Conservation (phyloP, 2,329 filamentous ascomycete genomes). For the Emericellopsis atlantica region DNA sequence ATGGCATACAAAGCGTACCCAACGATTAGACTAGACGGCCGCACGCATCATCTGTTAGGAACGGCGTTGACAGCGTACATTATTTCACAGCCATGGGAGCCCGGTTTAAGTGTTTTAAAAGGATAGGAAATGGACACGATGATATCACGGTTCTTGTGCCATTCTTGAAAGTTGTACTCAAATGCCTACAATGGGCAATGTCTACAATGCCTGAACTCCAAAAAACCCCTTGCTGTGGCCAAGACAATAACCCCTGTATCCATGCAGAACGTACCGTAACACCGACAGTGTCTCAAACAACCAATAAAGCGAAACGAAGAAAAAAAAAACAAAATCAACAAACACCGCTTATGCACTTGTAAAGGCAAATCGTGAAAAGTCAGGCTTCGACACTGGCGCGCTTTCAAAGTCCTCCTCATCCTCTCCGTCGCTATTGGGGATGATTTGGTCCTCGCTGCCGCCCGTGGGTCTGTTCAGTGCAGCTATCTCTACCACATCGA, state of each 20-base stretch:
- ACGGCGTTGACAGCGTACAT: not conserved
- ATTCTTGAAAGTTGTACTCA: no score
- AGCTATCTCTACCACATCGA: conserved; percentile 39
- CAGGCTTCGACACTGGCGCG: conserved; percentile 19
- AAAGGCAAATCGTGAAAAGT: conserved; percentile 37
- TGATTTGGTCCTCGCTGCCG: conserved; percentile 46
- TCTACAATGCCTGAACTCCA: no score
- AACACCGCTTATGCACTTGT: conserved; percentile 1
- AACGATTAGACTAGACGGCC: no score
- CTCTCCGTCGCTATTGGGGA: conserved; percentile 38
- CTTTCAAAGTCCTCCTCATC: conserved; percentile 20
- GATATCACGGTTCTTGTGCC: no score
- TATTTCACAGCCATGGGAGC: no score
- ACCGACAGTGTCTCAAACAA: not conserved
- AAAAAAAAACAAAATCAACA: not conserved
- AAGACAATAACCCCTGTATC: no score
- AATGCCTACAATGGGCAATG: no score
- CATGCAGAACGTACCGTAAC: no score
- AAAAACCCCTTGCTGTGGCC: no score
- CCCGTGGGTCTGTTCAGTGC: conserved; percentile 26
- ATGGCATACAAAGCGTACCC: not conserved
- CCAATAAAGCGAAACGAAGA: not conserved
- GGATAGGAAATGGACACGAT: no score
- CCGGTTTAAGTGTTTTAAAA: no score
- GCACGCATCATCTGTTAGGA: not conserved